These are phyloP conservation scores for Maudiozyma bulderi DNA, from an alignment of 805 yeast genomes.

Conservation along the genomic window DNA sequence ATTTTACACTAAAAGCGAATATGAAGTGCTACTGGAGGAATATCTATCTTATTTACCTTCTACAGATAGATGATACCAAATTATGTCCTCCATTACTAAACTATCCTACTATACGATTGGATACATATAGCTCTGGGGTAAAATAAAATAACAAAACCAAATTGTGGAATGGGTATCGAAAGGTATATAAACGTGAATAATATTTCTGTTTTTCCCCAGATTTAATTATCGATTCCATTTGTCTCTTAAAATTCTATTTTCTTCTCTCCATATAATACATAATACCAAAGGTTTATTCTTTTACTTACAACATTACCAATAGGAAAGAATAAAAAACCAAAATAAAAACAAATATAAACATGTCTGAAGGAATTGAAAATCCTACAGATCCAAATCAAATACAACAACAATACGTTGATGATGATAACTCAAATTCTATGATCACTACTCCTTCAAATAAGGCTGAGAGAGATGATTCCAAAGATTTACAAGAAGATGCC, in stretches of 20 bases:
- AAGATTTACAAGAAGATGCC: slow-evolving; percentile 8
- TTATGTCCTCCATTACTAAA: neutral
- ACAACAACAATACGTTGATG: slow-evolving; percentile 4
- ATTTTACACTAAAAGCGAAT: no score
- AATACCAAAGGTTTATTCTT: neutral
- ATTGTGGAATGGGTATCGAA: neutral
- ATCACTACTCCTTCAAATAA: slow-evolving; percentile 24
- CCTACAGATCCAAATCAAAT: no score
- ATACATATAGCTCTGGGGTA: neutral
- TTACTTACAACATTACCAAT: slow-evolving; percentile 47
- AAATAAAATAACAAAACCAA: neutral
- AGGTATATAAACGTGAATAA: neutral
- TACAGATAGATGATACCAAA: no score
- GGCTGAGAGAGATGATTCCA: slow-evolving; percentile 18
- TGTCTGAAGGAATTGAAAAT: neutral
- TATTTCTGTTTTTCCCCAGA: neutral
- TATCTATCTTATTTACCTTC: no score
- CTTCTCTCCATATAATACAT: neutral
- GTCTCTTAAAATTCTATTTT: neutral
- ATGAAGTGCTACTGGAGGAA: no score
- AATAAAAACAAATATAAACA: neutral
- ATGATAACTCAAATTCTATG: slow-evolving; percentile 44
- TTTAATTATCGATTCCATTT: neutral
- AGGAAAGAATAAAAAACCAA: neutral
- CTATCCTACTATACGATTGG: neutral